Conservation (phyloP, 352 stramenopile genomes). For the Phytophthora kernoviae region DNA sequence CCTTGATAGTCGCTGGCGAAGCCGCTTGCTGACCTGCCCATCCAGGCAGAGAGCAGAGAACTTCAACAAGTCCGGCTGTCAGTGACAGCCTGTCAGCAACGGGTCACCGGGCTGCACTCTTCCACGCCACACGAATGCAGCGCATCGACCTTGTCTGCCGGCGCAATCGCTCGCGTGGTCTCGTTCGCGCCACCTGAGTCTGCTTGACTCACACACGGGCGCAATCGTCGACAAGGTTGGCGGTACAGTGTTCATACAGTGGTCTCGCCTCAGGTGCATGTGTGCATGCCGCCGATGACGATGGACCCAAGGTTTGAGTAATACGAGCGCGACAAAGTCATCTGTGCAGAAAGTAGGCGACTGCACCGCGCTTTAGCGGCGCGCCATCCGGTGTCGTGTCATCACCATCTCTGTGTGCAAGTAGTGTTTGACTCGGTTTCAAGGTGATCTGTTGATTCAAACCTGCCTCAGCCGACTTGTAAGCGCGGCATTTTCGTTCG, state of each 20-base stretch:
- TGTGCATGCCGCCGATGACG: constrained; percentile 34
- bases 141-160: neutral
- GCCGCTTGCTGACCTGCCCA: constrained; percentile 22
- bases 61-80: constrained; percentile 21
- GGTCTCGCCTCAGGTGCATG: constrained; percentile 12
- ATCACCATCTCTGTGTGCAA: constrained; percentile 20
- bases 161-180: neutral
- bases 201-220: too few relatives aligned
- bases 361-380: constrained; percentile 11
- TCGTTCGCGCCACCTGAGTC: neutral
- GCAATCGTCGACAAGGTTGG: constrained; percentile 1
- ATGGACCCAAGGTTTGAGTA: constrained; percentile 20
- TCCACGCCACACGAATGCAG: neutral
- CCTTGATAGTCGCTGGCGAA: constrained; percentile 4
- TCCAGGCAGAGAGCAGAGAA: constrained; percentile 20
- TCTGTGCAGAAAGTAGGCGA: constrained; percentile 1
- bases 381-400: constrained; percentile 21
- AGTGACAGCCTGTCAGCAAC: neutral
- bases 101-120: neutral
- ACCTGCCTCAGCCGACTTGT: too few relatives aligned
- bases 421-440: too few relatives aligned
- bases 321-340: constrained; percentile 4
- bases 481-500: constrained; percentile 2
- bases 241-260: constrained; percentile 19
- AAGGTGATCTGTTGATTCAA: too few relatives aligned